phyloP scores from a whole-genome alignment of 495 filamentous ascomycete species.

The Hyaloscypha hepaticicola region DNA sequence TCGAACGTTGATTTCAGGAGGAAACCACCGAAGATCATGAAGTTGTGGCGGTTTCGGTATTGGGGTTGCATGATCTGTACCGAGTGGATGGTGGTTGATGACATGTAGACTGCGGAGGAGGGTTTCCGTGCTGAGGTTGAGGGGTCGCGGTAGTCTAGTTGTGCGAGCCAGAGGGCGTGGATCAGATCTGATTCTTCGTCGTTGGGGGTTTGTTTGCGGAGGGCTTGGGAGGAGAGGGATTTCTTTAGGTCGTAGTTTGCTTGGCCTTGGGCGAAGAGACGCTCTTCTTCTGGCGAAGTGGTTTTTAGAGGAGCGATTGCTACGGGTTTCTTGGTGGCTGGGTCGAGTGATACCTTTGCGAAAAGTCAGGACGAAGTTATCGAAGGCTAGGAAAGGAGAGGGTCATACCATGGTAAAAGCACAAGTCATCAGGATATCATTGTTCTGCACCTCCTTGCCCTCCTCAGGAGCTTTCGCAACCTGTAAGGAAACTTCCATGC shows the following conservation, averaged over 20 bases:
- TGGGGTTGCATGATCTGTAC: conserved; percentile 87
- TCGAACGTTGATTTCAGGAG: conserved; percentile 81
- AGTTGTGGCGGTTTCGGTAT: conserved; percentile 79
- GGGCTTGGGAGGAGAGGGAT: conserved; percentile 56
- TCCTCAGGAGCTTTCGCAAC: conserved; percentile 61
- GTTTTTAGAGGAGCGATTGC: conserved; percentile 52
- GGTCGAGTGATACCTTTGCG: conserved; percentile 63
- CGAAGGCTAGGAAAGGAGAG: neutral
- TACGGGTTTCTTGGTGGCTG: conserved; percentile 65
- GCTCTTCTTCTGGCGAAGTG: conserved; percentile 70
- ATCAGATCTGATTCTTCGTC: conserved; percentile 76
- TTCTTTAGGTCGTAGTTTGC: conserved; percentile 75
- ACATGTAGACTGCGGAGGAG: conserved; percentile 65
- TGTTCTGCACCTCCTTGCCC: conserved; percentile 57
- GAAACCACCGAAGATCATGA: conserved; percentile 90
- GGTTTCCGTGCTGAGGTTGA: conserved; percentile 57
- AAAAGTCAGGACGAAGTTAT: neutral
- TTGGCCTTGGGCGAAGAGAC: conserved; percentile 66
- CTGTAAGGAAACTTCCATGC: conserved; percentile 78
- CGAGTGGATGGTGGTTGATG: conserved; percentile 61
- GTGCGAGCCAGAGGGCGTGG: conserved; percentile 75
- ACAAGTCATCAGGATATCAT: conserved; percentile 75
- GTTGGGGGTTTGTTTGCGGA: conserved; percentile 72
- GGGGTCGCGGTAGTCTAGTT: conserved; percentile 68
- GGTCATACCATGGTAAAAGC: conserved; percentile 71